These are phyloP conservation scores for Chaetomium cochliodes DNA, from an alignment of 495 filamentous ascomycete species.

Conservation along the genomic window DNA sequence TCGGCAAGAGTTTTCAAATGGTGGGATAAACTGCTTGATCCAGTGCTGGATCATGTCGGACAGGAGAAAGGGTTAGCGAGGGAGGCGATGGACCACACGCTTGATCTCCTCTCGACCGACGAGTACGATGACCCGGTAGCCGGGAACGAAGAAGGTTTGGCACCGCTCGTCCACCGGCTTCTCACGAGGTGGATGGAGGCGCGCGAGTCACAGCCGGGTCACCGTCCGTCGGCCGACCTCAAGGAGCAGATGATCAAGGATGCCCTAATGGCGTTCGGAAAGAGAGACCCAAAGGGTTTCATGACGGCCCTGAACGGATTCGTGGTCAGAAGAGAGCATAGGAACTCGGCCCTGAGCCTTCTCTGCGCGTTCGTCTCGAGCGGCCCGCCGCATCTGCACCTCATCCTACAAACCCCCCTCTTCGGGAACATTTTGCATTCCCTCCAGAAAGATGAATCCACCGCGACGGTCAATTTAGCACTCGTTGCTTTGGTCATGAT, in stretches of 20 bases:
- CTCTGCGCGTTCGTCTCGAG: slow-evolving; percentile 63
- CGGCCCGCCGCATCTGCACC: slow-evolving; percentile 69
- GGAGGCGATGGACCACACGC: slow-evolving; percentile 53
- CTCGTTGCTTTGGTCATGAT: slow-evolving; percentile 71
- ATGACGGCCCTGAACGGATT: slow-evolving; percentile 59
- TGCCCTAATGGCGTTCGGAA: slow-evolving; percentile 58
- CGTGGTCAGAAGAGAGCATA: slow-evolving; percentile 57
- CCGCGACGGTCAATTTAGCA: slow-evolving; percentile 63
- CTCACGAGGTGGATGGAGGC: slow-evolving; percentile 60
- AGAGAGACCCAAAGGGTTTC: slow-evolving; percentile 66
- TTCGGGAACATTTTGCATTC: slow-evolving; percentile 66
- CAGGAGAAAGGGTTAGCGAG: slow-evolving; percentile 58
- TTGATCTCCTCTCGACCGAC: slow-evolving; percentile 58
- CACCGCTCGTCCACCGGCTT: slow-evolving; percentile 53
- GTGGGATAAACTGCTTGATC: slow-evolving; percentile 63
- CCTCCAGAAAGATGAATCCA: slow-evolving; percentile 68
- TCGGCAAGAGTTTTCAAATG: slow-evolving; percentile 58
- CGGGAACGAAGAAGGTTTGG: slow-evolving; percentile 37
- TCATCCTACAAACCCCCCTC: slow-evolving; percentile 63
- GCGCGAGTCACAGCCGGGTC: slow-evolving; percentile 47
- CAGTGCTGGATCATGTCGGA: slow-evolving; percentile 55
- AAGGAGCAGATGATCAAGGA: slow-evolving; percentile 54
- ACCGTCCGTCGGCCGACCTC: slow-evolving; percentile 48
- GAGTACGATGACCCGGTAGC: slow-evolving; percentile 56
- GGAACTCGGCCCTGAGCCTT: slow-evolving; percentile 57